These are phyloP conservation scores for Dictyostelium brefeldianum DNA, from an alignment of 78 protist genomes.

Conservation along the genomic window DNA sequence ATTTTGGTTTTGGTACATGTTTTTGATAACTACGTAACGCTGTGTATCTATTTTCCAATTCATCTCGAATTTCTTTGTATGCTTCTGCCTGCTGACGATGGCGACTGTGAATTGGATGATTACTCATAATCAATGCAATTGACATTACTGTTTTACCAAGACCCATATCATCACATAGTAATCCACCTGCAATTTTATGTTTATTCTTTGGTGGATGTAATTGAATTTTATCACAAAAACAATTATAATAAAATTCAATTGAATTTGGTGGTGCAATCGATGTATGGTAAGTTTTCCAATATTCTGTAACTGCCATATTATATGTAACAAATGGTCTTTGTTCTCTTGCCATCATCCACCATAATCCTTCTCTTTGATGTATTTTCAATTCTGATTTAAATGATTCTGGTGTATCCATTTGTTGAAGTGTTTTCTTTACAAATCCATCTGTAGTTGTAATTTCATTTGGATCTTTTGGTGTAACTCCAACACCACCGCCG, in stretches of 20 bases:
- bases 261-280: neutral
- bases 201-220: constrained; percentile 31
- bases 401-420: neutral
- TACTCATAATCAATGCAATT: constrained; percentile 32
- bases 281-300: constrained; percentile 25
- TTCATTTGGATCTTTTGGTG: too few relatives aligned
- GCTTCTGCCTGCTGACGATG: constrained; percentile 23
- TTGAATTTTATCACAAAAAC: constrained; percentile 47
- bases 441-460: constrained; percentile 5
- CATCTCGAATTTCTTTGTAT: neutral
- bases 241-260: constrained; percentile 37
- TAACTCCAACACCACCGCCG: neutral
- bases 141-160: constrained; percentile 84
- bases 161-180: constrained; percentile 87
- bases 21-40: neutral
- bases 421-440: neutral
- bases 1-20: constrained; percentile 26
- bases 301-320: neutral
- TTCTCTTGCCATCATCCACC: constrained; percentile 75
- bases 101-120: constrained; percentile 46
- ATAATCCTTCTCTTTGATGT: constrained; percentile 55
- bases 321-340: constrained; percentile 32
- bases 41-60: neutral
- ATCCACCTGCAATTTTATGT: constrained; percentile 63
- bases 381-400: neutral